Evolutionary conservation across 139 green algal species (phyloP).

Genomic region (Edaphochlamys debaryana): DNA sequence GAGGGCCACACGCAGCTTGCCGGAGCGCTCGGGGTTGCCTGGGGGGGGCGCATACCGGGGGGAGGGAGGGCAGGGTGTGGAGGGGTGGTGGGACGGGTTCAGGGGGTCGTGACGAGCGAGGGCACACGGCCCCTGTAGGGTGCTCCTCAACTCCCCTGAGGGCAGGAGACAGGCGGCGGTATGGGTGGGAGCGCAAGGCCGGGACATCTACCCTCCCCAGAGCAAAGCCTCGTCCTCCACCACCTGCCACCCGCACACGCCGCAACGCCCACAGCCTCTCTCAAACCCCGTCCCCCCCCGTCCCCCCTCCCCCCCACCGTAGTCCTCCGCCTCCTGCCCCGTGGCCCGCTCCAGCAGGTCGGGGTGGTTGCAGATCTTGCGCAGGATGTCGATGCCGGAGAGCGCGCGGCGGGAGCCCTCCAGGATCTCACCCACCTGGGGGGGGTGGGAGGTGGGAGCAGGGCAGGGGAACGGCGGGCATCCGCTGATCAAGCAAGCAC

Average conservation of each 20-base stretch:
- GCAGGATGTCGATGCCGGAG: constrained; percentile 94
- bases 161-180: too few relatives aligned
- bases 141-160: too few relatives aligned
- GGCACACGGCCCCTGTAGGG: background rate
- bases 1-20: constrained; percentile 87
- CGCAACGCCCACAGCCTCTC: background rate
- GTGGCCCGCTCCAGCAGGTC: constrained; percentile 89
- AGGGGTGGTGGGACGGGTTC: background rate
- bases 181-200: too few relatives aligned
- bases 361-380: constrained; percentile 99
- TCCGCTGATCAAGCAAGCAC: too few relatives aligned
- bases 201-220: too few relatives aligned
- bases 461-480: too few relatives aligned
- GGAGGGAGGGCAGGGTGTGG: background rate
- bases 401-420: constrained; percentile 68
- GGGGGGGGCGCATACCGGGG: background rate
- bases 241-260: background rate
- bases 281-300: background rate
- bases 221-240: background rate
- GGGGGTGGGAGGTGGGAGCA: background rate
- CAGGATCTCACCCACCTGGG: constrained; percentile 62
- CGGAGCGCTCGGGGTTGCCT: constrained; percentile 74
- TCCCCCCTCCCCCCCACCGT: constrained; percentile 51
- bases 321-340: constrained; percentile 62
- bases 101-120: background rate